Percentiles rank a stretch among this genome's conserved stretches.
phyloP scores from a whole-genome alignment of 306 rosid species.

The Vicia villosa region DNA sequence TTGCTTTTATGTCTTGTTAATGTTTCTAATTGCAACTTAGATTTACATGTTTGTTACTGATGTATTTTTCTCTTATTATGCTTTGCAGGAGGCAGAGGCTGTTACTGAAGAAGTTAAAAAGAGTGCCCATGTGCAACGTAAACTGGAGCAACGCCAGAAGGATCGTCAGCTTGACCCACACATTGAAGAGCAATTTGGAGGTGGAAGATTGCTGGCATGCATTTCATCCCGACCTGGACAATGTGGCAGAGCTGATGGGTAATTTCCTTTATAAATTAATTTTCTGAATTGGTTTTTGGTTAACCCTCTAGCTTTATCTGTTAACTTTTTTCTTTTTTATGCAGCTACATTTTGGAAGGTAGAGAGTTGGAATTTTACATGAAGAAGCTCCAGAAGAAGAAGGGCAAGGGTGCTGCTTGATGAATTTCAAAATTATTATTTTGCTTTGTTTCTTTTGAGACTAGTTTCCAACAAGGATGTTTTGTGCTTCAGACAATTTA shows the following conservation, averaged over 20 bases:
- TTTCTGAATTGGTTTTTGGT: no score
- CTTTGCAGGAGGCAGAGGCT: slow-evolving; percentile 41
- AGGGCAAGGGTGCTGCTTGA: slow-evolving; percentile 57
- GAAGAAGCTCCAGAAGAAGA: slow-evolving; percentile 56
- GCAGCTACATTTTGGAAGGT: slow-evolving; percentile 56
- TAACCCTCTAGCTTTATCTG: no score
- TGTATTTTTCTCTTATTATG: no score
- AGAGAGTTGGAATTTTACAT: slow-evolving; percentile 54
- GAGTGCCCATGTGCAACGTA: slow-evolving; percentile 52
- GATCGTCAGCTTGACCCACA: slow-evolving; percentile 47
- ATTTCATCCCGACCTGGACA: slow-evolving; percentile 62
- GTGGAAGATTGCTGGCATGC: slow-evolving; percentile 53
- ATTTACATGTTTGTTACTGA: no score
- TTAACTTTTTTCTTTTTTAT: no score
- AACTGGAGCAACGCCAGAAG: slow-evolving; percentile 50
- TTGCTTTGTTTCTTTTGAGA: not conserved
- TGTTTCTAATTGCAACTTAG: no score
- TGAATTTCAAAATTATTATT: not conserved
- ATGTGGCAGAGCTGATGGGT: slow-evolving; percentile 63
- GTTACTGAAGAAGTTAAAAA: slow-evolving; percentile 45
- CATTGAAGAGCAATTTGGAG: slow-evolving; percentile 54
- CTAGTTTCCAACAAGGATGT: not conserved
- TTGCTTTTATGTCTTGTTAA: no score
- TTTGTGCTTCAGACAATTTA: not conserved
- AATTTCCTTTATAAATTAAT: no score